Evolutionary conservation across 768 basidiomycete species (phyloP).

Genomic region (Polyporus arcularius): DNA sequence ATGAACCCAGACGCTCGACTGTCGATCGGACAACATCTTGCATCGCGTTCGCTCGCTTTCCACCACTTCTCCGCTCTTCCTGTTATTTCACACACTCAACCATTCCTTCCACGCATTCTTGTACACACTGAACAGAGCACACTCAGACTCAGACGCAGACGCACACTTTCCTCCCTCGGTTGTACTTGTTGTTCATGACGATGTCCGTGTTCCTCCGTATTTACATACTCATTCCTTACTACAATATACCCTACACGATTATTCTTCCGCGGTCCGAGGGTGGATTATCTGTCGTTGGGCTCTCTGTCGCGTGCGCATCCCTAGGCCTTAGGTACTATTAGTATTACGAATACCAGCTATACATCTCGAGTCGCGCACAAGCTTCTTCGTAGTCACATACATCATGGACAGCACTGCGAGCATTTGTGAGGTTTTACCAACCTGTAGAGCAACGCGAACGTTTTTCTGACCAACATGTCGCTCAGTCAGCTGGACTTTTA

Average conservation of each 20-base stretch:
- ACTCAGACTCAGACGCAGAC: not conserved
- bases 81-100: not conserved
- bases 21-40: not conserved
- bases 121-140: not conserved
- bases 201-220: not conserved
- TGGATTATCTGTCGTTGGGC: not conserved
- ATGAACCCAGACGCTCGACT: not conserved
- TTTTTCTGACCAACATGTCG: not conserved
- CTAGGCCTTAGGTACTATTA: not conserved
- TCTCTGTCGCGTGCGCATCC: not conserved
- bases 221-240: not conserved
- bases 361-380: not conserved
- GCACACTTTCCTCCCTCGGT: not conserved
- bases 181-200: not conserved
- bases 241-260: not conserved
- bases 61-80: not conserved
- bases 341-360: not conserved
- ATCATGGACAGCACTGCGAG: not conserved
- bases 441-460: not conserved
- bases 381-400: not conserved
- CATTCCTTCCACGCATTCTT: not conserved
- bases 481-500: not conserved
- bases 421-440: not conserved
- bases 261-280: too few species aligned
- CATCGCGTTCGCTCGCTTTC: not conserved